Conservation (phyloP, 306 rosid genomes). For the Casuarina equisetifolia region DNA sequence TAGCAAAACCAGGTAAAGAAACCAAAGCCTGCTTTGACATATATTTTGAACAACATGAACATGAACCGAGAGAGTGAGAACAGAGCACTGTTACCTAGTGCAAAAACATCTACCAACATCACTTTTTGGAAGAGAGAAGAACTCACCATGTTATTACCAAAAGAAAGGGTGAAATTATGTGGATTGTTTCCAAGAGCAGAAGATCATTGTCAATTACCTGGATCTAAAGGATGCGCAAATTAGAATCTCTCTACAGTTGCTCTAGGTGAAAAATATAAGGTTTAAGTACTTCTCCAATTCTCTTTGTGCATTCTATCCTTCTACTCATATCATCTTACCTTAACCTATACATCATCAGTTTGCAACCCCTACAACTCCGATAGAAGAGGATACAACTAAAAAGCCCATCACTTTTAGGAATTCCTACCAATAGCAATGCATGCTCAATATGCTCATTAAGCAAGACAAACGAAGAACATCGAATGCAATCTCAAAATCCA, state of each 20-base stretch:
- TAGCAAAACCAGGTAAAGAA: background rate
- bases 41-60: background rate
- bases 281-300: background rate
- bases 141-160: background rate
- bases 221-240: background rate
- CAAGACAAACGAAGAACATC: background rate
- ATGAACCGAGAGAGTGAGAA: background rate
- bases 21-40: background rate
- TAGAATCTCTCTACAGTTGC: background rate
- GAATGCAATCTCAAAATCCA: background rate
- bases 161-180: background rate
- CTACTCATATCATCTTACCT: background rate
- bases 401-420: background rate
- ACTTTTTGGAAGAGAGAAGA: background rate
- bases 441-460: background rate
- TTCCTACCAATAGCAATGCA: background rate
- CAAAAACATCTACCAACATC: background rate
- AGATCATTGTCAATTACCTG: background rate
- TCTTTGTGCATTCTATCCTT: background rate
- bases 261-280: background rate
- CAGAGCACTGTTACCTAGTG: background rate
- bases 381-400: no score
- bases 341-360: background rate
- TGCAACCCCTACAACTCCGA: no score
- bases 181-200: background rate